Conservation (phyloP, 2,329 filamentous ascomycete species). For the Ophiostoma pallidulum region DNA sequence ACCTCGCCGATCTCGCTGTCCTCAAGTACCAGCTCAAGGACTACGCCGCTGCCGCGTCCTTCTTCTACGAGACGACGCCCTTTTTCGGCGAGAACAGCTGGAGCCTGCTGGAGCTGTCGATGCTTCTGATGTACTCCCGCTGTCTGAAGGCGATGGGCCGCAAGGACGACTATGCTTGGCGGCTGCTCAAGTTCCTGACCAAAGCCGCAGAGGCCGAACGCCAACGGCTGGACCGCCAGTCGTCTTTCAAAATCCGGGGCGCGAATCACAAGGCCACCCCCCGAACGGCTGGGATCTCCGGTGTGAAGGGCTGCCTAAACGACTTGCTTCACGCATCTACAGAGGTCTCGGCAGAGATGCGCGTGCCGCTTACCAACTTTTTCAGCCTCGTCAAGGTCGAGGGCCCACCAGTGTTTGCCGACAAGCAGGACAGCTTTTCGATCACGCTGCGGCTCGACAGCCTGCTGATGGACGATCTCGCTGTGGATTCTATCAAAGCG, state of each 20-base stretch:
- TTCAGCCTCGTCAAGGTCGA: slow-evolving; percentile 62
- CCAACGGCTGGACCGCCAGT: slow-evolving; percentile 30
- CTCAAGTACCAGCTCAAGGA: slow-evolving; percentile 71
- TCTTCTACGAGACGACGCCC: slow-evolving; percentile 68
- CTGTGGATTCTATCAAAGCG: slow-evolving; percentile 55
- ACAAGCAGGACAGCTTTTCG: slow-evolving; percentile 65
- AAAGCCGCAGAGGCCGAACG: slow-evolving; percentile 50
- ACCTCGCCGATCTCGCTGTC: slow-evolving; percentile 76
- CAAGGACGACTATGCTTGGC: slow-evolving; percentile 69
- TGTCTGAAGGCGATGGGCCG: slow-evolving; percentile 71
- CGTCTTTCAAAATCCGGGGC: slow-evolving; percentile 24
- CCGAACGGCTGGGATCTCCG: slow-evolving; percentile 22
- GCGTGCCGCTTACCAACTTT: slow-evolving; percentile 61
- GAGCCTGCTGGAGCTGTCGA: slow-evolving; percentile 68
- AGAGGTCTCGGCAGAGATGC: slow-evolving; percentile 46
- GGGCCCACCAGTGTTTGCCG: slow-evolving; percentile 58
- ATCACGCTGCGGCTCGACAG: slow-evolving; percentile 60
- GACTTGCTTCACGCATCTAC: slow-evolving; percentile 39
- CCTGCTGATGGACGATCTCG: slow-evolving; percentile 60
- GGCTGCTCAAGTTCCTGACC: slow-evolving; percentile 62
- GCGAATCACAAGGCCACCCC: too few relatives aligned
- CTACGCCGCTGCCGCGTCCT: slow-evolving; percentile 61
- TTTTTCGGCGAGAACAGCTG: slow-evolving; percentile 73
- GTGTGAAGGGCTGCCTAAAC: slow-evolving; percentile 39
- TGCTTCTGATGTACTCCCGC: slow-evolving; percentile 75